Percentiles rank a stretch among this genome's conserved stretches.
These are phyloP conservation scores for Backusella psychrophila DNA, from an alignment of 192 early-diverging fungal species.

Conservation along the genomic window DNA sequence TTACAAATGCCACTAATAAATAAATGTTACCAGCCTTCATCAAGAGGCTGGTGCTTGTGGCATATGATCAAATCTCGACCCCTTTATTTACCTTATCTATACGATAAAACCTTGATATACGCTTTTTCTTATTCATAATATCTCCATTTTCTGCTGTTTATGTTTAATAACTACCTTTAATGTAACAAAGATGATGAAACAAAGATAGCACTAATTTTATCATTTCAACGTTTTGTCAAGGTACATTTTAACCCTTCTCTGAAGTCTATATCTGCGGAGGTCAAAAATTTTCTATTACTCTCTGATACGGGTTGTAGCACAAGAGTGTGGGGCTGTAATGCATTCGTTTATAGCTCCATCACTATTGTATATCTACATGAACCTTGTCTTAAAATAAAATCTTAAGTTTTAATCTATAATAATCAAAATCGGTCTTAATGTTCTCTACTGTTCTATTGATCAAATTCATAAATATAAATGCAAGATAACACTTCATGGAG, in stretches of 20 bases:
- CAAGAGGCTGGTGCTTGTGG: neutral
- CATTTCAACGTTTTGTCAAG: neutral
- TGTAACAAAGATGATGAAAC: neutral
- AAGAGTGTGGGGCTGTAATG: neutral
- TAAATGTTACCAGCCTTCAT: neutral
- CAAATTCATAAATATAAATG: neutral
- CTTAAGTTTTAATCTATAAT: neutral
- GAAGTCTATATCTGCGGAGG: neutral
- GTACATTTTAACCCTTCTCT: neutral
- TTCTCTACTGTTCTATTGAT: neutral
- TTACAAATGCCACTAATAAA: neutral
- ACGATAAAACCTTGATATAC: neutral
- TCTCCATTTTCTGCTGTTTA: neutral
- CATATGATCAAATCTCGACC: neutral
- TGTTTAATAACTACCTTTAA: neutral
- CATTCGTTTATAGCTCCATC: neutral
- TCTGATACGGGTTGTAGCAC: neutral
- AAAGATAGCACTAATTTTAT: neutral
- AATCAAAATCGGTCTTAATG: neutral
- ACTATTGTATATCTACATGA: neutral
- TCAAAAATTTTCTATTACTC: neutral
- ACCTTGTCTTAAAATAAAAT: neutral
- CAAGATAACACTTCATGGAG: neutral
- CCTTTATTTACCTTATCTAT: neutral
- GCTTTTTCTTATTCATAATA: neutral